These are phyloP conservation scores for Theileria orientalis DNA, from an alignment of 169 alveolate species.

Conservation along the genomic window DNA sequence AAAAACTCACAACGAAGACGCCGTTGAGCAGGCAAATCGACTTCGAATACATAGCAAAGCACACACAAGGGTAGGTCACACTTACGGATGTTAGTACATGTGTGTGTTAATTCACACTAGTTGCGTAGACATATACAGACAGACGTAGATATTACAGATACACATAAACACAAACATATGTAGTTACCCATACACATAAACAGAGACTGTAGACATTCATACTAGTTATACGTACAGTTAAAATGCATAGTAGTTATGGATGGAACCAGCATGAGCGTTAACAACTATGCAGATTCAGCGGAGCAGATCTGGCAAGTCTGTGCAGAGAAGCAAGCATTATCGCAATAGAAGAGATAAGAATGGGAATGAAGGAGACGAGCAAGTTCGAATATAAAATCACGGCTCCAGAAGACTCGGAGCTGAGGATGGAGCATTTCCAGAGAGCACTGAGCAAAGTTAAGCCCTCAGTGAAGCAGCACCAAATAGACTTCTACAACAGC, in stretches of 20 bases:
- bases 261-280: no score
- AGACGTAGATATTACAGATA: no score
- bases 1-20: conserved; percentile 82
- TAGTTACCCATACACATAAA: no score
- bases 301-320: conserved; percentile 94
- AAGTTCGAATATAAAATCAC: background rate
- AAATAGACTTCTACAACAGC: conserved; percentile 57
- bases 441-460: conserved; percentile 48
- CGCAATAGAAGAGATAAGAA: conserved; percentile 74
- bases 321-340: conserved; percentile 91
- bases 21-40: conserved; percentile 83
- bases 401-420: conserved; percentile 41
- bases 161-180: no score
- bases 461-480: conserved; percentile 65
- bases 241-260: no score
- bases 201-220: no score
- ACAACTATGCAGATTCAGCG: conserved; percentile 85
- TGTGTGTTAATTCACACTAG: background rate
- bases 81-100: background rate
- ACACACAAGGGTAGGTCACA: conserved; percentile 79
- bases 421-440: conserved; percentile 28
- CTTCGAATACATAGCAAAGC: conserved; percentile 74
- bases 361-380: background rate
- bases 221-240: no score
- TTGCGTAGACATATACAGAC: no score